Percentiles rank a stretch among this genome's conserved stretches.
Conservation (phyloP, 345 rosid species). For the Euclidium syriacum region DNA sequence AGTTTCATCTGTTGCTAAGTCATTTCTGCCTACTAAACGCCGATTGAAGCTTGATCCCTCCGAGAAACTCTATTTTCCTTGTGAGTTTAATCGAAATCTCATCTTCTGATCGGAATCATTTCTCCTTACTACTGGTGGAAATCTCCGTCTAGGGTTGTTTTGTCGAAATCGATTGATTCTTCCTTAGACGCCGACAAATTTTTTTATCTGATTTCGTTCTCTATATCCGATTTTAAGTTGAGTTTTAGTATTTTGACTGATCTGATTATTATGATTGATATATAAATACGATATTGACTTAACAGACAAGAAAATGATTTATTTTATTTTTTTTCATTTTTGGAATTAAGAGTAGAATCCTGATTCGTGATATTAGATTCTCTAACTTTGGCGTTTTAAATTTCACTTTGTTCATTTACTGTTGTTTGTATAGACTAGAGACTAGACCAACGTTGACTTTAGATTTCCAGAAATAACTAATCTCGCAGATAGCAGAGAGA, state of each 20-base stretch:
- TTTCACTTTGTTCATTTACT: background rate
- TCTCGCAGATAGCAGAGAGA: background rate
- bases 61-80: slow-evolving; percentile 80
- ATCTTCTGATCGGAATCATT: background rate
- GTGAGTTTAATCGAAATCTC: slow-evolving; percentile 41
- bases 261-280: background rate
- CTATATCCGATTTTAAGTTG: background rate
- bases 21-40: slow-evolving; percentile 66
- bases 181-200: background rate
- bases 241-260: background rate
- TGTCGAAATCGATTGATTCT: background rate
- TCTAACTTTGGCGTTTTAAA: background rate
- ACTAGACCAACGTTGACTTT: background rate
- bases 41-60: slow-evolving; percentile 92
- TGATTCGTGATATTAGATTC: background rate
- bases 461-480: background rate
- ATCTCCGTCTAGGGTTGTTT: background rate
- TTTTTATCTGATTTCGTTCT: background rate
- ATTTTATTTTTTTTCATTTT: too few relatives aligned
- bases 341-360: background rate
- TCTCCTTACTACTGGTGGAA: background rate
- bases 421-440: background rate
- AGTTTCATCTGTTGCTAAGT: slow-evolving; percentile 81
- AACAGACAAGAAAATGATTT: background rate
- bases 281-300: background rate